Base-by-base conservation (phyloP, 768 basidiomycete species). In the Leccinum variicolor region DNA sequence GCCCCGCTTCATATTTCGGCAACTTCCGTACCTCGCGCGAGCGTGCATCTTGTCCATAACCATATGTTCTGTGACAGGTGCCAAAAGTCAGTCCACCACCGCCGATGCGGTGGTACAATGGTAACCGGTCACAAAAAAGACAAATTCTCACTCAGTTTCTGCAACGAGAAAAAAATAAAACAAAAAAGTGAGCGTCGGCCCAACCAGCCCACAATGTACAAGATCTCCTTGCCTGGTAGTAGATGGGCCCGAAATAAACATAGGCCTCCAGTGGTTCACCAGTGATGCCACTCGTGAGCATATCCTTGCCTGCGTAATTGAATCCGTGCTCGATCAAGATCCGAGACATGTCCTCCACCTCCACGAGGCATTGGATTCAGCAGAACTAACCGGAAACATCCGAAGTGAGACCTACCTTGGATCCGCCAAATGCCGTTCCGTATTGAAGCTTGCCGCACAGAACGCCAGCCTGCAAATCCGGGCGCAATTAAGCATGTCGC, bases 41-140 rank as follows among this genome's bases (percentile, higher is more conserved):
- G 97, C 97, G 66, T 99, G 97, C 97, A 99, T 99, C 80, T 99
- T 99, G 81, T 99, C 97, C 88, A 98, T 90, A 52, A 98, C 96
- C 96, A 98, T 98, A 77, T 96, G 95, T 78, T 95, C 87, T 90
- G 63, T 41, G 51, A 39, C 23, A 57, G 23, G 54, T 58, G 62
- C 58, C 21, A 53, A 65, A 43, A 55, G 62, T 65, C n/a, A 63
- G 50, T 55, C 39, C 51, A 41, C 36, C 51, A 6, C 53, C 51
- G 50, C 21, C 48, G 53, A 14, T 15, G 14, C 31, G 41, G n/a
- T 3, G 41, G 19, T 48, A 52, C 26, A 29, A 46, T 23, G 15
- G 19, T 17, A 25, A 58, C 46, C 50, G 25, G 39, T 7, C 6
- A 41, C n/a, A 11, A 5, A 41, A 56, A 26, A 43, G 21, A 23